Base-by-base conservation (phyloP, 208 protist species). In the Endotrypanum monterogeii region DNA sequence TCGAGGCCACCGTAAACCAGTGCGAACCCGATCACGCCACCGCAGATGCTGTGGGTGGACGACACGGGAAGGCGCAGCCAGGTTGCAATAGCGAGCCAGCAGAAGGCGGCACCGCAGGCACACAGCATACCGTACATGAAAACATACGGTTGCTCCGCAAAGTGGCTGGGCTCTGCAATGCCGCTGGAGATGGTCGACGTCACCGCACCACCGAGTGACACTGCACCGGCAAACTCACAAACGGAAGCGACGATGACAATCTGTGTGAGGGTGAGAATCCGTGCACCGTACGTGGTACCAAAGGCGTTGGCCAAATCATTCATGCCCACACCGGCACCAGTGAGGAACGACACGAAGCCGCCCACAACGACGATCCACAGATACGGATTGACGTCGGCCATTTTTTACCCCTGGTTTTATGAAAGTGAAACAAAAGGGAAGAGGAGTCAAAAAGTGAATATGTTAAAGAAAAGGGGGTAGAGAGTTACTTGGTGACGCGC, bases 271-370 rank as follows among this genome's bases (percentile, higher is more conserved):
- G 83, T 94, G 54, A 97, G 78, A n/a, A 91, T 80, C 48, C 80
- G 76, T 8, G 84, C 61, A 55, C 89, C 90, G 69, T 96, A 92
- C 30, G 80, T 87, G 23, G 93, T 95, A 30, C 83, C 93, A 71
- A 97, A 95, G 73, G 91, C 85, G 80, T 97, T 97, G 73, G 88
- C 88, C 28, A 97, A 86, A 70, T 97, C 93, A 54, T 97, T 97
- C 63, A 89, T 86, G 44, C 93, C 93, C 44, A 90, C 90, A 58
- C 86, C 90, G 69, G 73, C 79, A 48, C 79, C 87, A 46, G 86
- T 80, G 52, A 94, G 76, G 80, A 95, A 92, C 44, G 80, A 75
- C 12, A 91, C 60, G 51, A 95, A 82, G 62, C 77, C 82, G 65
- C 83, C 79, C 51, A 91, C 77, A 55, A 92, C 67, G 61, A 88